These are phyloP conservation scores for Penicillium mononematosum DNA, from an alignment of 495 filamentous ascomycete genomes.

Conservation along the genomic window DNA sequence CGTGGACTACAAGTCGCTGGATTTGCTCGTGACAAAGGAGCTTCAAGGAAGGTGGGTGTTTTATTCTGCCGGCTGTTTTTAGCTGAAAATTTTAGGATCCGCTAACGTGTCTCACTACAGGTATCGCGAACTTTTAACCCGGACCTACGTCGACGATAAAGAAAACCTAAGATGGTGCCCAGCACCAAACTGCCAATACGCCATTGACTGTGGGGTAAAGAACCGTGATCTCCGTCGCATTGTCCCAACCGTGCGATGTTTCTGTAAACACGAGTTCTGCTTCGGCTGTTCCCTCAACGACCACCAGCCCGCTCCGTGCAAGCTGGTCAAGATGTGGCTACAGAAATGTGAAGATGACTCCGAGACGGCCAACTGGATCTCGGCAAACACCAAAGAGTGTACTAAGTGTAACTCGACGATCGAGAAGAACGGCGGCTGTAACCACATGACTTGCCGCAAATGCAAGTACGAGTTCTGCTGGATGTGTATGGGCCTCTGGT, in stretches of 20 bases:
- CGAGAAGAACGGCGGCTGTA: conserved; percentile 98
- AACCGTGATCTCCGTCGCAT: conserved; percentile 77
- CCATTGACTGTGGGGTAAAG: conserved; percentile 83
- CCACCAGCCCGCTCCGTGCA: conserved; percentile 90
- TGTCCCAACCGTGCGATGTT: conserved; percentile 85
- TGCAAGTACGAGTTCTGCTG: conserved; percentile 99
- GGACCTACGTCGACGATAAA: conserved; percentile 96
- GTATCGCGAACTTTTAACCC: conserved; percentile 81
- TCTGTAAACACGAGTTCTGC: conserved; percentile 83
- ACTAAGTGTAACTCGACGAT: conserved; percentile 95
- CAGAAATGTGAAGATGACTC: conserved; percentile 99
- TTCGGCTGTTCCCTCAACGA: conserved; percentile 93
- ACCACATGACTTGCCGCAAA: conserved; percentile 99
- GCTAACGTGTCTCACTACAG: conserved; percentile 38
- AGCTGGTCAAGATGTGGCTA: conserved; percentile 90
- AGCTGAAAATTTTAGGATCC: background rate
- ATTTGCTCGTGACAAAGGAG: conserved; percentile 74
- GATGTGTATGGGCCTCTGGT: conserved; percentile 99
- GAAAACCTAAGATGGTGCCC: conserved; percentile 96
- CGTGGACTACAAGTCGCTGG: conserved; percentile 84
- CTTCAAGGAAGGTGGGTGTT: conserved; percentile 60
- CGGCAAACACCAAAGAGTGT: conserved; percentile 97
- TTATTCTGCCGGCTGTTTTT: background rate
- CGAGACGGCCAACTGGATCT: conserved; percentile 99
- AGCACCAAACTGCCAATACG: conserved; percentile 90